Percentiles rank a stretch among this genome's conserved stretches.
phyloP scores from a whole-genome alignment of 106 monocot genomes.

The Alisma plantagoaquatica region DNA sequence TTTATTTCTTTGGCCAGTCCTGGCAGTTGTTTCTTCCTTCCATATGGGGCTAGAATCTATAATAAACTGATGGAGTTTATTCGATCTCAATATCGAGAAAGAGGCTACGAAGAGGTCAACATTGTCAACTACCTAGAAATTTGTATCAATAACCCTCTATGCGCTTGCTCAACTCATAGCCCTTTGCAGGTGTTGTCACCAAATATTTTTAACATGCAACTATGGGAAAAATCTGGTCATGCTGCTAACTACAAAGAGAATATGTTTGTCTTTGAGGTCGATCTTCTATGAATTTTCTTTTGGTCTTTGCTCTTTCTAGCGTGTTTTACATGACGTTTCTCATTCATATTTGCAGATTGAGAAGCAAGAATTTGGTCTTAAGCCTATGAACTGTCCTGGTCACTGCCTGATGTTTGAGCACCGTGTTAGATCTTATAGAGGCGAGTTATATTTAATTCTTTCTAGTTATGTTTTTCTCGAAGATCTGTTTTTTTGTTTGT shows the following conservation, averaged over 20 bases:
- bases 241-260: slow-evolving; percentile 99
- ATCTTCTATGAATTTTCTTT: neutral
- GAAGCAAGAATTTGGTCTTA: slow-evolving; percentile 97
- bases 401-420: slow-evolving; percentile 98
- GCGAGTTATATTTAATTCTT: slow-evolving; percentile 16
- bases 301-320: neutral
- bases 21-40: slow-evolving; percentile 96
- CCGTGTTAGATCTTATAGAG: slow-evolving; percentile 98
- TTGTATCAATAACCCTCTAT: neutral
- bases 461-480: neutral
- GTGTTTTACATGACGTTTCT: neutral
- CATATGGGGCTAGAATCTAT: slow-evolving; percentile 79
- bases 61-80: slow-evolving; percentile 90
- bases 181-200: slow-evolving; percentile 66
- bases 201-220: slow-evolving; percentile 99
- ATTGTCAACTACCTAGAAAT: no score
- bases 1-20: slow-evolving; percentile 30
- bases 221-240: slow-evolving; percentile 99
- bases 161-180: neutral
- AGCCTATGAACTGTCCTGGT: slow-evolving; percentile 99
- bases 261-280: slow-evolving; percentile 96
- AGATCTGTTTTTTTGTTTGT: neutral
- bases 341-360: slow-evolving; percentile 52
- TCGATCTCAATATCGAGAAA: slow-evolving; percentile 60
- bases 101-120: slow-evolving; percentile 92